These are phyloP conservation scores for Nemania abortiva DNA, from an alignment of 2,329 filamentous ascomycete species.

Conservation along the genomic window DNA sequence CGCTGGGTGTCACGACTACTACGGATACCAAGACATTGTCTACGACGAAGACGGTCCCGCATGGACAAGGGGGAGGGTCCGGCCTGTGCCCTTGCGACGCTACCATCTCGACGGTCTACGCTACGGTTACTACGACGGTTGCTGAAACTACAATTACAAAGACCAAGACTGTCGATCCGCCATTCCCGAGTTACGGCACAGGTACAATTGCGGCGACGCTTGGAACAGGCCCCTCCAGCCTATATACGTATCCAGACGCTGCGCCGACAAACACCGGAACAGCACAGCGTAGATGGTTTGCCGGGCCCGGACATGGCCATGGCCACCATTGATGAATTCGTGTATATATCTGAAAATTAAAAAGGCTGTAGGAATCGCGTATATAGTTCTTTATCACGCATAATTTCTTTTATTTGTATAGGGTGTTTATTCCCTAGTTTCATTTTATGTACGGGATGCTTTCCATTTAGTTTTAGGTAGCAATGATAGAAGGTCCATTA, in stretches of 20 bases:
- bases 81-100: conserved; percentile 43
- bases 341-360: not conserved
- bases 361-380: not conserved
- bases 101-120: conserved; percentile 45
- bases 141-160: conserved; percentile 42
- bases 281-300: conserved; percentile 45
- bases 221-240: conserved; percentile 26
- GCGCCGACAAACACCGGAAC: conserved; percentile 32
- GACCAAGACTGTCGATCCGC: conserved; percentile 45
- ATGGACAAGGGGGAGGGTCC: not conserved
- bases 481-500: too few species aligned
- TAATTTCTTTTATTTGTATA: not conserved
- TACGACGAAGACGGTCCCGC: not conserved
- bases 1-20: conserved; percentile 32
- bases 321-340: conserved; percentile 11
- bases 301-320: conserved; percentile 38
- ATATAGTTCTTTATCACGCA: not conserved
- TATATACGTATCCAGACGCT: not conserved
- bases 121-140: conserved; percentile 42
- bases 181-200: conserved; percentile 44
- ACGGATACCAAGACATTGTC: conserved; percentile 37
- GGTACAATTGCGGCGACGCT: conserved; percentile 33
- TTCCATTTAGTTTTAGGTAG: not conserved
- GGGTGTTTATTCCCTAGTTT: not conserved
- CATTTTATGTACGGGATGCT: not conserved